These are phyloP conservation scores for Setomelanomma holmii DNA, from an alignment of 2,329 filamentous ascomycete genomes.

Conservation along the genomic window DNA sequence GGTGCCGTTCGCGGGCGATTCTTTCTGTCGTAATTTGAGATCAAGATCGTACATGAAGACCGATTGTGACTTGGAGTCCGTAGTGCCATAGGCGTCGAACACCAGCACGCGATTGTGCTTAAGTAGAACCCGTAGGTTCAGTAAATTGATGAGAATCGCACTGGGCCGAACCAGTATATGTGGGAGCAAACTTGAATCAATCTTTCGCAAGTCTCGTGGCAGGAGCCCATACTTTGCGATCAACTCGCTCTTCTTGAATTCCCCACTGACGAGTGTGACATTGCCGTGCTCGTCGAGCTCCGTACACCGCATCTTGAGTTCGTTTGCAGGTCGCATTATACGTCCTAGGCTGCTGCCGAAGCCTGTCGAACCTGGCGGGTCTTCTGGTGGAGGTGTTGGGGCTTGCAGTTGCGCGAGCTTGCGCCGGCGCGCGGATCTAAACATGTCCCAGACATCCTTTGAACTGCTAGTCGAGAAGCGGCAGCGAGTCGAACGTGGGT, in stretches of 20 bases:
- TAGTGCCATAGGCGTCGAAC: slow-evolving; percentile 95
- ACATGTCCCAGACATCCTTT: slow-evolving; percentile 32
- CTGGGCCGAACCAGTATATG: slow-evolving; percentile 94
- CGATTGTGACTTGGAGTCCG: slow-evolving; percentile 92
- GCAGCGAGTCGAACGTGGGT: neutral
- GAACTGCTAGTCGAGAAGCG: slow-evolving; percentile 19
- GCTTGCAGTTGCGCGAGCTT: slow-evolving; percentile 61
- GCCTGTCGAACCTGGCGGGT: slow-evolving; percentile 54
- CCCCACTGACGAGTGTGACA: slow-evolving; percentile 89
- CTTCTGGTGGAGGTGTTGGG: slow-evolving; percentile 64
- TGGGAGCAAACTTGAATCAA: slow-evolving; percentile 93
- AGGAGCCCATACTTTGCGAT: slow-evolving; percentile 96
- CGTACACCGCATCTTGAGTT: slow-evolving; percentile 87
- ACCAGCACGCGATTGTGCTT: slow-evolving; percentile 93
- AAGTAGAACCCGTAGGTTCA: slow-evolving; percentile 95
- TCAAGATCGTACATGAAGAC: slow-evolving; percentile 98
- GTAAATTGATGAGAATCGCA: slow-evolving; percentile 91
- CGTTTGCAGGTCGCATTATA: slow-evolving; percentile 79
- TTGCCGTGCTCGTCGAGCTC: slow-evolving; percentile 93
- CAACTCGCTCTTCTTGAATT: slow-evolving; percentile 97
- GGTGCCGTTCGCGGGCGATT: slow-evolving; percentile 56
- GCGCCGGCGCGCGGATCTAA: slow-evolving; percentile 38
- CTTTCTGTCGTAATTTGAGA: slow-evolving; percentile 86
- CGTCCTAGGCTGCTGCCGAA: slow-evolving; percentile 64
- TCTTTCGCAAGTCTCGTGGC: slow-evolving; percentile 94